Percentiles rank a stretch among this genome's conserved stretches.
phyloP scores from a whole-genome alignment of 345 rosid species.

The Euphorbia lathyris region DNA sequence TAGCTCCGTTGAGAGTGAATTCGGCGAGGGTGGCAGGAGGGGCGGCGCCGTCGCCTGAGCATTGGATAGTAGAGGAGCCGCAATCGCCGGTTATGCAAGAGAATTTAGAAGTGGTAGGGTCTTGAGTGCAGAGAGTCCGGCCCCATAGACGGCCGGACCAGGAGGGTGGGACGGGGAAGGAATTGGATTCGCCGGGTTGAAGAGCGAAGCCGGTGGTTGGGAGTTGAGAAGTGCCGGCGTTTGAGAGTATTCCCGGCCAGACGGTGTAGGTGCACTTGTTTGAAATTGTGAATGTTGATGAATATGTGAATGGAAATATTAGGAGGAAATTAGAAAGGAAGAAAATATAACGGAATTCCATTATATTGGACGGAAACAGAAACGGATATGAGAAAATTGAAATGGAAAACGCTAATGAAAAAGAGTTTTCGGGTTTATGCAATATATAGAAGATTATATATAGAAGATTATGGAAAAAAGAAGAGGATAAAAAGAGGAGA shows the following conservation, averaged over 20 bases:
- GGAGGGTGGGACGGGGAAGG: conserved; percentile 48
- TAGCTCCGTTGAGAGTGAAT: conserved; percentile 63
- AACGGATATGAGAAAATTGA: too few species aligned
- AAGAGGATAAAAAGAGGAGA: neutral
- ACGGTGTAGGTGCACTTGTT: conserved; percentile 61
- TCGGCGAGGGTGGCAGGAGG: conserved; percentile 77
- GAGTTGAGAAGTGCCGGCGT: conserved; percentile 43
- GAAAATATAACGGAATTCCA: too few species aligned
- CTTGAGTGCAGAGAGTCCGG: conserved; percentile 56
- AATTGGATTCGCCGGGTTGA: conserved; percentile 37
- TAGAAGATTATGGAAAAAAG: too few species aligned
- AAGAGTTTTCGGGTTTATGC: too few species aligned
- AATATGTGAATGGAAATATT: neutral
- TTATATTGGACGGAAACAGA: too few species aligned
- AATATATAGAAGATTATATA: neutral
- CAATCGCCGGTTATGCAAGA: conserved; percentile 66
- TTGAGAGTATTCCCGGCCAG: conserved; percentile 69
- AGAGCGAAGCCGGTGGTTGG: conserved; percentile 63
- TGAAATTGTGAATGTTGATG: conserved; percentile 49
- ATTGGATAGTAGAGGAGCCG: conserved; percentile 55
- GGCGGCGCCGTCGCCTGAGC: conserved; percentile 62
- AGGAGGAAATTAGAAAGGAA: neutral
- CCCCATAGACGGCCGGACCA: conserved; percentile 92
- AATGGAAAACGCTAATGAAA: too few species aligned
- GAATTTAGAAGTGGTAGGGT: conserved; percentile 45